Evolutionary conservation across 768 basidiomycete genomes (phyloP), one percentile per base, ranked within the genome.

Genomic region (Basidioascus undulatus): DNA sequence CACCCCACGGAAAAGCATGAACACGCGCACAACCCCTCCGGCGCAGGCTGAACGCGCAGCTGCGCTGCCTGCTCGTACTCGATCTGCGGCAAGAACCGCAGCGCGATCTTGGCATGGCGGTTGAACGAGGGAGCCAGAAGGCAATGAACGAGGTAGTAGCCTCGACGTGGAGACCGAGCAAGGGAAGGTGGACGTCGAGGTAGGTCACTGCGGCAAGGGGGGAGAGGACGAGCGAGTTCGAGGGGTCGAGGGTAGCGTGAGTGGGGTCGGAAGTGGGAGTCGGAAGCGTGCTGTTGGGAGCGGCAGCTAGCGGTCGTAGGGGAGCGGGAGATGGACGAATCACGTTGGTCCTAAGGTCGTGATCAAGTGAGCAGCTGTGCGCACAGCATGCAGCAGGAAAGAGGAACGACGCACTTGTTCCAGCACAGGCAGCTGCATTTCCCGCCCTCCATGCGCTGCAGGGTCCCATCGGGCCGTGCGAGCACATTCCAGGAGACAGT

Each of bases 101-200:
- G 53, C 2, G 62, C 63, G 36, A 68, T 47, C 40, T 61, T 46
- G 18, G 55, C 49, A 49, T 66, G 58, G 40, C 58, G 62, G 27
- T 57, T 47, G 30, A 68, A 47, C 8, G 54, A 50, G 0, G 65
- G 15, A 66, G 59, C 66, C 66, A 68, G 47, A 61, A 67, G 59
- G 64, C 65, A 45, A 68, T 62, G 51, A 68, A 67, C 5, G 62
- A 62, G 20, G 60, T 63, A 32, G 63, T 55, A 1, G 64, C 65
- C 39, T 64, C 60, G 1, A 54, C 59, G 42, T 67, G 57, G 7
- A 67, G 59, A 0, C 59, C 53, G 1, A 68, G 55, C 6, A 49
- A 47, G 7, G 16, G 25, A 12, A 61, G 49, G 5, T n/a, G 51
- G 12, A 44, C 49, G 43, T 66, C 59, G 30, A 66, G 55, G 45